Evolutionary conservation across 1,139 yeast species (phyloP), one percentile per base, ranked within the genome.

Genomic region (Saccharomyces hybrid): DNA sequence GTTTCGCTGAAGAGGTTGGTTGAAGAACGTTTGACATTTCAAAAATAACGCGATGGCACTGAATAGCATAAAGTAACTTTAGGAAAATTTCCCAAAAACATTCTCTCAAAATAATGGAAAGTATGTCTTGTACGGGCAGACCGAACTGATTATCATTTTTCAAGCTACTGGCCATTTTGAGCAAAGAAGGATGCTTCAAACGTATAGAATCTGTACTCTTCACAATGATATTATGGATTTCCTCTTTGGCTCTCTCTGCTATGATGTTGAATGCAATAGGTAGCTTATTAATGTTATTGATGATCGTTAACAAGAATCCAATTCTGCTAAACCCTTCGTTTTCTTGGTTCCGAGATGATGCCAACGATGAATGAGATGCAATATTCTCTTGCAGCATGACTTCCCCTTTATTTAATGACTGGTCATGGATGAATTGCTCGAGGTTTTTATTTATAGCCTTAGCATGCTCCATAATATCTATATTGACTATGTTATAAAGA

Each of bases 61-160:
- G 95, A 27, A 88, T 70, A 5, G 87, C 83, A 21, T 83, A 78
- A 53, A 86, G 72, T 54, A 82, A 71, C 65, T 82, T 84, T 28
- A 81, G 74, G 63, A 86, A 88, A 8, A 88, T 75, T 1, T 82
- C 77, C 68, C 88, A 82, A 61, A 87, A 86, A 51, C 88, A 75
- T 61, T 87, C 91, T 61, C 84, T 82, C 48, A 88, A 73, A 0
- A 88, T 76, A 0, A 79, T 69, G 0, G 86, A 81, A 12, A 84
- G 74, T 26, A 80, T 70, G 58, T 83, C 87, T 56, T 61, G 68
- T 53, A 66, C 65, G 1, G 75, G 61, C 2, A 66, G 51, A n/a
- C 72, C 73, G 53, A 70, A 67, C 21, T 66, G 68, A n/a, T 63
- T 60, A 29, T 67, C 63, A 24, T 52, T 57, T 3, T 59, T 52